Conservation (phyloP, 768 basidiomycete species). For the Suillus spraguei region DNA sequence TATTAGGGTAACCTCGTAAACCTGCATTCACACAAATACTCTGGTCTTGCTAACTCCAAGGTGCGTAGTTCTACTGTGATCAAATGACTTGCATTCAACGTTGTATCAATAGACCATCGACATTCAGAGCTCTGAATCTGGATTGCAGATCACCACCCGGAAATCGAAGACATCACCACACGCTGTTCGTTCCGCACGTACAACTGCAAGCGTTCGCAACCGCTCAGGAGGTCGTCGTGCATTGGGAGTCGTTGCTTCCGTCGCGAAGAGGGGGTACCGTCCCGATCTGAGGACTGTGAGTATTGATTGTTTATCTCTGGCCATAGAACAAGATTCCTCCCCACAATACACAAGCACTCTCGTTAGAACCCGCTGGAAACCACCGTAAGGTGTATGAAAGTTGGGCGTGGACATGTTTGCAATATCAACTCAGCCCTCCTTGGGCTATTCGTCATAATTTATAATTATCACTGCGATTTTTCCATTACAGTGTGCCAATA, state of each 20-base stretch:
- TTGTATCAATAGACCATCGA: slow-evolving; percentile 56
- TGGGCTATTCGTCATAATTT: slow-evolving; percentile 24
- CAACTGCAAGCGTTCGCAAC: slow-evolving; percentile 59
- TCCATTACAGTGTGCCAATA: slow-evolving; percentile 32
- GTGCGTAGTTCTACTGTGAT: slow-evolving; percentile 36
- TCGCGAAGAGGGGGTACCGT: slow-evolving; percentile 71
- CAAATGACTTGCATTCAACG: slow-evolving; percentile 6
- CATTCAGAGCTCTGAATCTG: slow-evolving; percentile 55
- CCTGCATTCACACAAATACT: slow-evolving; percentile 91
- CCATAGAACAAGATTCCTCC: background rate
- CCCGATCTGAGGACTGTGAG: slow-evolving; percentile 79
- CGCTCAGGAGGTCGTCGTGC: slow-evolving; percentile 75
- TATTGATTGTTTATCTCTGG: slow-evolving; percentile 19
- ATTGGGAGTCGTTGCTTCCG: slow-evolving; percentile 59
- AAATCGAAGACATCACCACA: slow-evolving; percentile 61
- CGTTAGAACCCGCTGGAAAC: slow-evolving; percentile 91
- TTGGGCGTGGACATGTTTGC: slow-evolving; percentile 95
- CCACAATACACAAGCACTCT: slow-evolving; percentile 55
- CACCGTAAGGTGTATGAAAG: slow-evolving; percentile 69
- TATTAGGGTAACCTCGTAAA: slow-evolving; percentile 82
- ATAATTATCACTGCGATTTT: slow-evolving; percentile 21
- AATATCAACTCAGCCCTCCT: slow-evolving; percentile 48
- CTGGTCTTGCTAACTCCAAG: slow-evolving; percentile 85
- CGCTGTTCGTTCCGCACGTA: slow-evolving; percentile 49
- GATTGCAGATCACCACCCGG: slow-evolving; percentile 63